Conservation (phyloP, 257 asterid species). For the Solanum ahanhuiri region DNA sequence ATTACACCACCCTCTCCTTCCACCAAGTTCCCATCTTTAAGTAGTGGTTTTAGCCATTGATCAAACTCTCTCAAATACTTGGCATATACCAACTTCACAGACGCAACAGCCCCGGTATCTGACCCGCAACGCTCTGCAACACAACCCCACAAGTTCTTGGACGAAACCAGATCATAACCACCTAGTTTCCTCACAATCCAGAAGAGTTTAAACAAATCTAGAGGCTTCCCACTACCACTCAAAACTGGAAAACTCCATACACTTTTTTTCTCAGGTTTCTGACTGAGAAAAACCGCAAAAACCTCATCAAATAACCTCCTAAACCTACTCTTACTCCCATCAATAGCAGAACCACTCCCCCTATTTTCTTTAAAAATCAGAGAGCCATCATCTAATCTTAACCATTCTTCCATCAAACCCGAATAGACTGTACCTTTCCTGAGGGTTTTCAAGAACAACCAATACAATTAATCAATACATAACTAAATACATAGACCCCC, state of each 20-base stretch:
- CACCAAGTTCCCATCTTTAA: slow-evolving; percentile 14
- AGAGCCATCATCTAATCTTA: slow-evolving; percentile 19
- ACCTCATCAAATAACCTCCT: slow-evolving; percentile 49
- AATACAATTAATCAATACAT: not conserved
- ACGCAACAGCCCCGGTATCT: slow-evolving; percentile 14
- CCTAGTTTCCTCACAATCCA: slow-evolving; percentile 56
- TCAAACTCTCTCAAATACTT: slow-evolving; percentile 58
- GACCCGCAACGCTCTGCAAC: slow-evolving; percentile 51
- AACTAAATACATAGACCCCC: not conserved
- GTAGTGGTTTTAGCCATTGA: slow-evolving; percentile 30
- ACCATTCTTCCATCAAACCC: slow-evolving; percentile 45
- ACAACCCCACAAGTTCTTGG: slow-evolving; percentile 41
- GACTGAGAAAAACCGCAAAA: slow-evolving; percentile 30
- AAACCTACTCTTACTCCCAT: slow-evolving; percentile 36
- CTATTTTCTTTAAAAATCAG: slow-evolving; percentile 1
- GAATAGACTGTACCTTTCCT: not conserved
- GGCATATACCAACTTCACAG: slow-evolving; percentile 33
- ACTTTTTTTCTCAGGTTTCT: slow-evolving; percentile 17
- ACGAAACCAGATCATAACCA: slow-evolving; percentile 31
- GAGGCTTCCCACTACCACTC: slow-evolving; percentile 31
- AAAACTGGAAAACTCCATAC: slow-evolving; percentile 44
- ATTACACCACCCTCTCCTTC: slow-evolving; percentile 16
- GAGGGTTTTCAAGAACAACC: not conserved
- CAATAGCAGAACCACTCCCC: slow-evolving; percentile 22
- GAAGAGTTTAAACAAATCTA: slow-evolving; percentile 60